Conservation (phyloP, 352 stramenopile genomes). For the Phytophthora syringae region DNA sequence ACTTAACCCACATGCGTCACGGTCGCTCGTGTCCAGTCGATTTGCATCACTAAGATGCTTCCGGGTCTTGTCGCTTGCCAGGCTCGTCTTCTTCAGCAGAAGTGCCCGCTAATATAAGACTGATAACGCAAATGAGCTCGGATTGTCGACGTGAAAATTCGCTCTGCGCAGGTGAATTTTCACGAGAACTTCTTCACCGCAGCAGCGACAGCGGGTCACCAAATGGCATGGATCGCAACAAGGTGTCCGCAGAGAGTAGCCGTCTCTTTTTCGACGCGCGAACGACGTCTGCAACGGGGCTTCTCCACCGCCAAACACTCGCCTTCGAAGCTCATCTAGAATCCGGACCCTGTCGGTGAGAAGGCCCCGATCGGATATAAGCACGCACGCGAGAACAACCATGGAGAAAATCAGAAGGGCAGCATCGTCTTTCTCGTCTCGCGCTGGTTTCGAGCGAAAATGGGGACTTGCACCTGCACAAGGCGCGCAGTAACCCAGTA, state of each 20-base stretch:
- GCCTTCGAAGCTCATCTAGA: neutral
- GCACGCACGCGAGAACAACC: neutral
- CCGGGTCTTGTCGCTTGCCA: neutral
- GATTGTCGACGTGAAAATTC: slow-evolving; percentile 11
- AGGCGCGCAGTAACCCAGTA: too few relatives aligned
- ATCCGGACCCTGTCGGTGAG: neutral
- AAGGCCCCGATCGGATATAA: neutral
- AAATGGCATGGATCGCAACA: neutral
- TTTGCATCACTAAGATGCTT: slow-evolving; percentile 4
- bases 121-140: slow-evolving; percentile 19
- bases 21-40: slow-evolving; percentile 26
- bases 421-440: neutral
- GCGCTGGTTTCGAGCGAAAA: neutral
- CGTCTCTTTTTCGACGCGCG: too few relatives aligned
- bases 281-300: neutral
- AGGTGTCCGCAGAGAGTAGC: neutral
- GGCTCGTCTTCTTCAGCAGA: slow-evolving; percentile 30
- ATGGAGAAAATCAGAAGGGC: neutral
- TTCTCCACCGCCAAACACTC: neutral
- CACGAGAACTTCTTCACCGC: neutral
- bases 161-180: too few relatives aligned
- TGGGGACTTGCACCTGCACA: too few relatives aligned
- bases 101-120: slow-evolving; percentile 16
- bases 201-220: neutral
- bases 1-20: slow-evolving; percentile 13